Evolutionary conservation across 768 basidiomycete genomes (phyloP).

Genomic region (Phanerodontia chrysosporium): DNA sequence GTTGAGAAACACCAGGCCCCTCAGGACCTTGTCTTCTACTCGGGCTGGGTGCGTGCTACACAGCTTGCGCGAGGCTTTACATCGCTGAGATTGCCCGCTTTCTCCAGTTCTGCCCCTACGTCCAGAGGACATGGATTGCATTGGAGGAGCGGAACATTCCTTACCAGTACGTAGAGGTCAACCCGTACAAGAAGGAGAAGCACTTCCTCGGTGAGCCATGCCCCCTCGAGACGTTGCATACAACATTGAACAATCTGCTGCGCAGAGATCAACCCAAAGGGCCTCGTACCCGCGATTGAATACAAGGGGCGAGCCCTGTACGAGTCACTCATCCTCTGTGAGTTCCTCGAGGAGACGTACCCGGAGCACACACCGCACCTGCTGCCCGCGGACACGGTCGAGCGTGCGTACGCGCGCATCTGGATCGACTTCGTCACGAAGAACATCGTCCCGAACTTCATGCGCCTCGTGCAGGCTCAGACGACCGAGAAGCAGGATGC

Average conservation of each 20-base stretch:
- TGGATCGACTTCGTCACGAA: slow-evolving; percentile 57
- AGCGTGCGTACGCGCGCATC: slow-evolving; percentile 48
- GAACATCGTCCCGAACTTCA: slow-evolving; percentile 46
- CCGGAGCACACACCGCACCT: slow-evolving; percentile 39
- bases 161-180: slow-evolving; percentile 65
- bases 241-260: not conserved
- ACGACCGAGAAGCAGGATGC: slow-evolving; percentile 32
- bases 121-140: slow-evolving; percentile 60
- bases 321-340: slow-evolving; percentile 60
- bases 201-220: slow-evolving; percentile 43
- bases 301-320: slow-evolving; percentile 51
- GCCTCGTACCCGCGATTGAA: slow-evolving; percentile 60
- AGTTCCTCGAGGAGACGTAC: slow-evolving; percentile 65
- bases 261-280: slow-evolving; percentile 61
- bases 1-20: slow-evolving; percentile 49
- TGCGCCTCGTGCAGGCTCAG: slow-evolving; percentile 35
- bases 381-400: slow-evolving; percentile 49
- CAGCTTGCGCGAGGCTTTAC: not conserved
- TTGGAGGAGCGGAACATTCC: slow-evolving; percentile 64
- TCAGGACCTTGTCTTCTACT: slow-evolving; percentile 55
- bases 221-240: not conserved
- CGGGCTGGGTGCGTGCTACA: slow-evolving; percentile 47
- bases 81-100: not conserved
- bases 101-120: slow-evolving; percentile 50
- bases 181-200: slow-evolving; percentile 66